Conservation (phyloP, 495 filamentous ascomycete genomes). For the Podospora bellae-mahoneyi region DNA sequence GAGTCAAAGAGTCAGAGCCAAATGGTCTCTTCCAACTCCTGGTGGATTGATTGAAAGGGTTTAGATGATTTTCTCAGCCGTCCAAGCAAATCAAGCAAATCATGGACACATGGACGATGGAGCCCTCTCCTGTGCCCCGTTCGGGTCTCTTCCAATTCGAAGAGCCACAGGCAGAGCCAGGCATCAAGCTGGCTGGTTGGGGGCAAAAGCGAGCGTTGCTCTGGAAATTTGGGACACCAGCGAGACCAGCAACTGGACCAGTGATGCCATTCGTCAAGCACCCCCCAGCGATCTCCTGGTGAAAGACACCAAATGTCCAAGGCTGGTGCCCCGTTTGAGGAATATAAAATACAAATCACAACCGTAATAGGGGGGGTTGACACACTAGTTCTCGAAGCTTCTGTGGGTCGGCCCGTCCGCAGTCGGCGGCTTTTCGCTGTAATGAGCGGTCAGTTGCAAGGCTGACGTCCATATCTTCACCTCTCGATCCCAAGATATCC, state of each 20-base stretch:
- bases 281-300: neutral
- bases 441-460: neutral
- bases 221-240: slow-evolving; percentile 28
- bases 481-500: neutral
- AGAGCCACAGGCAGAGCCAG: neutral
- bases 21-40: slow-evolving; percentile 18
- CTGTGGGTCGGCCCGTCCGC: slow-evolving; percentile 34
- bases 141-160: neutral
- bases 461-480: neutral
- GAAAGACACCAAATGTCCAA: slow-evolving; percentile 6
- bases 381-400: slow-evolving; percentile 44
- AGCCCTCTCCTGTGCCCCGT: neutral
- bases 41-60: slow-evolving; percentile 31
- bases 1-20: slow-evolving; percentile 16
- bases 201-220: slow-evolving; percentile 21
- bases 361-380: slow-evolving; percentile 9
- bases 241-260: neutral
- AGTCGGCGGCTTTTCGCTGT: slow-evolving; percentile 13
- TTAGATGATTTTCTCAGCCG: slow-evolving; percentile 22
- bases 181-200: slow-evolving; percentile 36
- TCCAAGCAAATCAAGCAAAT: slow-evolving; percentile 4
- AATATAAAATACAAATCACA: slow-evolving; percentile 7
- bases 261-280: slow-evolving; percentile 26
- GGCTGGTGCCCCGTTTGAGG: slow-evolving; percentile 9
- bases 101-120: slow-evolving; percentile 5